phyloP scores from a whole-genome alignment of 208 protist species.

The Acanthamoeba polyphaga region DNA sequence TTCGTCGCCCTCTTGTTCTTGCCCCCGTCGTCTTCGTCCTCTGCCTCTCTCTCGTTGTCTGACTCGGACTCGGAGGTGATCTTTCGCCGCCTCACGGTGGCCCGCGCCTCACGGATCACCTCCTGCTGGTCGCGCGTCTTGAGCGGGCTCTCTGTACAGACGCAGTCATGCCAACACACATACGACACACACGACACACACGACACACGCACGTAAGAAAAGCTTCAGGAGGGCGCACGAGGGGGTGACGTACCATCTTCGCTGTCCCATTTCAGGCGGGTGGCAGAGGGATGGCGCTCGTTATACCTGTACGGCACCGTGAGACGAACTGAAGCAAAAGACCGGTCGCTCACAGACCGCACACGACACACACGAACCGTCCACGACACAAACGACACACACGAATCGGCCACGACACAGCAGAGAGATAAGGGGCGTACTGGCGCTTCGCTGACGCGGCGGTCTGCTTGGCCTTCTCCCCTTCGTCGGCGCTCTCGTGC shows the following conservation, averaged over 20 bases:
- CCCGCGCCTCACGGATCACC: no score
- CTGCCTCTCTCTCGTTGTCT: background rate
- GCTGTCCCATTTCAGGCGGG: background rate
- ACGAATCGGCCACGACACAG: no score
- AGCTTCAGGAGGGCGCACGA: no score
- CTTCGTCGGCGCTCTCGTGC: no score
- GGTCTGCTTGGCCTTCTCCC: background rate
- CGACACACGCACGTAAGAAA: no score
- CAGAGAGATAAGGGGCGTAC: background rate
- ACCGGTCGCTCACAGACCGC: background rate
- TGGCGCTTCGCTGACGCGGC: background rate
- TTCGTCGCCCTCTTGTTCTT: background rate
- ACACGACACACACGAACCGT: no score
- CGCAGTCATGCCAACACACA: no score
- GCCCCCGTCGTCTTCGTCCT: background rate
- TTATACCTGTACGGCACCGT: background rate
- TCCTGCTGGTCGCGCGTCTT: background rate
- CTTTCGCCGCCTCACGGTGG: no score
- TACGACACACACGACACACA: no score
- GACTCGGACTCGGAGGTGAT: background rate
- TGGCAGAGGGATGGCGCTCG: background rate
- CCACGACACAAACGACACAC: no score
- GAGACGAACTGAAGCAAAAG: no score
- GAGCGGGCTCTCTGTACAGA: background rate
- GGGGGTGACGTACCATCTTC: background rate